These are phyloP conservation scores for Populus hybrid DNA, from an alignment of 441 rosid genomes.

Conservation along the genomic window DNA sequence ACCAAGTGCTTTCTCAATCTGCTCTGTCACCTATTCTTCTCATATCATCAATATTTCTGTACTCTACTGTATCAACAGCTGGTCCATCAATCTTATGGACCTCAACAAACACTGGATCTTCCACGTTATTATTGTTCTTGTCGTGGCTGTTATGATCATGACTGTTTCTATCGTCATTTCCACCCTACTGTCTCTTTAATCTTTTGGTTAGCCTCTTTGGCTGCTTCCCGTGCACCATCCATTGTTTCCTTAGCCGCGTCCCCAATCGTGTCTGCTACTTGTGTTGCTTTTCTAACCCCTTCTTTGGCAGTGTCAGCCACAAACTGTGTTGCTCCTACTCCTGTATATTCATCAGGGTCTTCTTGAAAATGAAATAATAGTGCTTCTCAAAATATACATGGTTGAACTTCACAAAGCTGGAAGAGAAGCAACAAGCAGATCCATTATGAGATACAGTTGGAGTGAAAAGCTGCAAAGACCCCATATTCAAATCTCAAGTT, in stretches of 20 bases:
- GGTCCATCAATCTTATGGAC: constrained; percentile 22
- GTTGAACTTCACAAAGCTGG: too few relatives aligned
- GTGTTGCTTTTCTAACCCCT: constrained; percentile 33
- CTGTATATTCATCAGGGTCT: constrained; percentile 12
- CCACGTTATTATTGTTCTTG: constrained; percentile 7
- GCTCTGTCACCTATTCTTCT: background rate
- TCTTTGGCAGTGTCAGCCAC: constrained; percentile 42
- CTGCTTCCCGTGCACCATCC: constrained; percentile 50
- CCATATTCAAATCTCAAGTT: too few relatives aligned
- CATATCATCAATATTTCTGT: constrained; percentile 4
- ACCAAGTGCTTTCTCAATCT: too few relatives aligned
- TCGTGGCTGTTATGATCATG: background rate
- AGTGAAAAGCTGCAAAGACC: too few relatives aligned
- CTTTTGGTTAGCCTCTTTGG: constrained; percentile 35
- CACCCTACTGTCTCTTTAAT: constrained; percentile 22
- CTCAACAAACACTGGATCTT: constrained; percentile 25
- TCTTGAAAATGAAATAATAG: too few relatives aligned
- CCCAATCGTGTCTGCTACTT: constrained; percentile 34
- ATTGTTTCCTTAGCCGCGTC: constrained; percentile 32
- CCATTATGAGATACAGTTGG: too few relatives aligned
- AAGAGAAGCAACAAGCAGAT: too few relatives aligned
- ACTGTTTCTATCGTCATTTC: constrained; percentile 6
- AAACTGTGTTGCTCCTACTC: constrained; percentile 3
- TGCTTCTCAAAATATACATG: too few relatives aligned
- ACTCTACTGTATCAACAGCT: constrained; percentile 27